Evolutionary conservation across 2,329 filamentous ascomycete genomes (phyloP).

Genomic region (Neonectria faginata): DNA sequence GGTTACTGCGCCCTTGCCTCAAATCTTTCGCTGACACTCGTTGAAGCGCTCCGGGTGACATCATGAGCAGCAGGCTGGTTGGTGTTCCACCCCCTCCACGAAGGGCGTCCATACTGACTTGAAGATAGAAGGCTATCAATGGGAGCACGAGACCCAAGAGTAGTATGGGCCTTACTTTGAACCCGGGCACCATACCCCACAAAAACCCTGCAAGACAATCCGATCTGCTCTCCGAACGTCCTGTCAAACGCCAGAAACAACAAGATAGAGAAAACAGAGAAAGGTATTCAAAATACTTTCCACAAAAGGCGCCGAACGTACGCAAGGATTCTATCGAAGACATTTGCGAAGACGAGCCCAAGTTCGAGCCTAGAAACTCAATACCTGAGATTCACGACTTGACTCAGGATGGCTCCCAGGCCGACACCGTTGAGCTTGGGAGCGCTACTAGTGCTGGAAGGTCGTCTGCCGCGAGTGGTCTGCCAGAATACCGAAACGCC

Average conservation of each 20-base stretch:
- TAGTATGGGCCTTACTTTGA: slow-evolving; percentile 31
- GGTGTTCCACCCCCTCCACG: slow-evolving; percentile 16
- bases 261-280: neutral
- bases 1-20: slow-evolving; percentile 22
- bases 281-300: neutral
- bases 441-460: slow-evolving; percentile 34
- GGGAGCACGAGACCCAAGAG: slow-evolving; percentile 35
- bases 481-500: slow-evolving; percentile 40
- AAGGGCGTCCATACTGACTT: slow-evolving; percentile 26
- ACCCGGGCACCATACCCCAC: neutral
- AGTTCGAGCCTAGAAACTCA: neutral
- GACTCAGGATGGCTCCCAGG: slow-evolving; percentile 37
- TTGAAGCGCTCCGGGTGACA: slow-evolving; percentile 43
- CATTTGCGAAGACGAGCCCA: slow-evolving; percentile 6
- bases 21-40: slow-evolving; percentile 36
- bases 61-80: slow-evolving; percentile 43
- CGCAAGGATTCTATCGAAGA: slow-evolving; percentile 31
- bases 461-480: slow-evolving; percentile 20
- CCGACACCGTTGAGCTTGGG: slow-evolving; percentile 32
- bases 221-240: slow-evolving; percentile 27
- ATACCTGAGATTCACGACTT: slow-evolving; percentile 31
- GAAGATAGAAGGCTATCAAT: slow-evolving; percentile 42
- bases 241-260: slow-evolving; percentile 42
- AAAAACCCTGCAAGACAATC: slow-evolving; percentile 4
- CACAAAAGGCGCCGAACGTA: neutral